A percentile compares a stretch with the other conserved stretches of the same genome.
Conservation (phyloP, 169 alveolate genomes). For the Plasmodium vinckei region DNA sequence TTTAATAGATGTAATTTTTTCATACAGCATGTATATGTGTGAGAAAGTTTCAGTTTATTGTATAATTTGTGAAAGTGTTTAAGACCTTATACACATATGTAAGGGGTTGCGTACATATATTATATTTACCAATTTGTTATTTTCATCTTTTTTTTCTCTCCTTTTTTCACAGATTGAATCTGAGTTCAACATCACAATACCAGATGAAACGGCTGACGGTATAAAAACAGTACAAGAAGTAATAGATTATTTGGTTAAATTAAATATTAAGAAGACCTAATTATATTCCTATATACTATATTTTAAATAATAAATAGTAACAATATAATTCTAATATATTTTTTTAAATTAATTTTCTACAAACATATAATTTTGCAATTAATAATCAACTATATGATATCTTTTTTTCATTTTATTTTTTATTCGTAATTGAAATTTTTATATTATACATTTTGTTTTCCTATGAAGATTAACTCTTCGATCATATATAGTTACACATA, state of each 20-base stretch:
- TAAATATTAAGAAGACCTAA: slow-evolving; percentile 55
- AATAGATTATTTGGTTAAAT: slow-evolving; percentile 68
- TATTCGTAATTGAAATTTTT: no score
- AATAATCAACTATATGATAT: no score
- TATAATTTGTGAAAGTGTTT: slow-evolving; percentile 2
- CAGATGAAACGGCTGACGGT: slow-evolving; percentile 74
- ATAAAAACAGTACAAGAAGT: slow-evolving; percentile 74
- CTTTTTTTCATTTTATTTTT: no score
- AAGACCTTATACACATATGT: background rate
- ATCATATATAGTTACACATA: no score
- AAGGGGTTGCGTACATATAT: slow-evolving; percentile 10
- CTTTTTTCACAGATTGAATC: slow-evolving; percentile 56
- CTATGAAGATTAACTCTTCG: no score
- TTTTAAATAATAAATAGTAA: background rate
- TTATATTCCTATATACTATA: background rate
- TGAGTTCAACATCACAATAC: slow-evolving; percentile 74
- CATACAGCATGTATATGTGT: background rate
- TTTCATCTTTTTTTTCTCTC: slow-evolving; percentile 5
- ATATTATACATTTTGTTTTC: no score
- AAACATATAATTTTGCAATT: background rate
- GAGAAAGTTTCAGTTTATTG: background rate
- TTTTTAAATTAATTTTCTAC: background rate
- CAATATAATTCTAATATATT: no score
- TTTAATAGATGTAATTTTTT: slow-evolving; percentile 65
- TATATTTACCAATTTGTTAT: no score